A percentile compares a stretch with the other conserved stretches of the same genome.
Conservation (phyloP, 2,329 filamentous ascomycete genomes). For the Fusarium luffae region DNA sequence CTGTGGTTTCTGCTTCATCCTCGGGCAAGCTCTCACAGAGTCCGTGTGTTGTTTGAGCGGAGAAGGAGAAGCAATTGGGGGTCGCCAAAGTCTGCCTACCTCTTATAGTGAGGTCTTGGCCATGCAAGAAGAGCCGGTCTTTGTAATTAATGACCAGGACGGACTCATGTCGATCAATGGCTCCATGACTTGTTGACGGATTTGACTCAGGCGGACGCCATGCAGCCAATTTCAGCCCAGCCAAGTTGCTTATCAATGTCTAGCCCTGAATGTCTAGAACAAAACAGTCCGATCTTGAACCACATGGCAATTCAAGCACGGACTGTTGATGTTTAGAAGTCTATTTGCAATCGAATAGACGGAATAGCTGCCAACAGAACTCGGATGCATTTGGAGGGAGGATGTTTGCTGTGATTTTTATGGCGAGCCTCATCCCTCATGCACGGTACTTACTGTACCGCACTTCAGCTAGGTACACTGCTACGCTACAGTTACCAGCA, state of each 20-base stretch:
- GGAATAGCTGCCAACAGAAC: neutral
- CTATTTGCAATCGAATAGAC: neutral
- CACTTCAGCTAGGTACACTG: neutral
- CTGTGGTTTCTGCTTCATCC: neutral
- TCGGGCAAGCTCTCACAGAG: neutral
- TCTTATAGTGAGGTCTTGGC: neutral
- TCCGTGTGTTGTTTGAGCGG: neutral
- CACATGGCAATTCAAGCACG: conserved; percentile 2
- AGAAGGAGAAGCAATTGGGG: neutral
- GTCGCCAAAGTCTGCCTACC: neutral
- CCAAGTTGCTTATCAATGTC: conserved; percentile 1
- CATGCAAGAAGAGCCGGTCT: neutral
- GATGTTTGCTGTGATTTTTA: neutral
- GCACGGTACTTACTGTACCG: neutral
- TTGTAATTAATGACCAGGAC: neutral
- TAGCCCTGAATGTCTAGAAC: neutral
- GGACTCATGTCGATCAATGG: conserved; percentile 17
- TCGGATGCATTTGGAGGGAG: neutral
- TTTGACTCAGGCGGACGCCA: conserved; percentile 9
- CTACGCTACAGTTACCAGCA: conserved; percentile 2
- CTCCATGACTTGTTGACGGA: neutral
- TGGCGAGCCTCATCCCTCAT: neutral
- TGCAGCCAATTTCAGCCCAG: conserved; percentile 10
- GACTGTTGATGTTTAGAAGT: conserved; percentile 1
- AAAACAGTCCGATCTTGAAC: neutral